Evolutionary conservation across 164 flowering plant species (phyloP).

Genomic region (Magnolia sinica): DNA sequence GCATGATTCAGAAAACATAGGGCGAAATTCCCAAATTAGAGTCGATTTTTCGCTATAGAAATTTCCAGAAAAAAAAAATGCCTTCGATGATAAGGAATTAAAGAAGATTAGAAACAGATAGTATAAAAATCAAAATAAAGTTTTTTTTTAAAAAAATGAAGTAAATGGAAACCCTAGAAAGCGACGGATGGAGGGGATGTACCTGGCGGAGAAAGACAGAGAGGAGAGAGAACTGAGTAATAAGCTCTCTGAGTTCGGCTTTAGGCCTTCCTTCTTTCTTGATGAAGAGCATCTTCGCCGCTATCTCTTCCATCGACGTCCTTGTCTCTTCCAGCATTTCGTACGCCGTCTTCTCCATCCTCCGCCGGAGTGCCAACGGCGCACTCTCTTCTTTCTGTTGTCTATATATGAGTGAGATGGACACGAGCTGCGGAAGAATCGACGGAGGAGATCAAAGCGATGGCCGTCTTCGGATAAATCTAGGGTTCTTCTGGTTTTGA

Average conservation of each 20-base stretch:
- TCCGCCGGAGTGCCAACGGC: background rate
- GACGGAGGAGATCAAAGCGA: no score
- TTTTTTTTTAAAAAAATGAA: background rate
- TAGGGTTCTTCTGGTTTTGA: no score
- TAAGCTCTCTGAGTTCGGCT: constrained; percentile 64
- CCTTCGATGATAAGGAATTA: background rate
- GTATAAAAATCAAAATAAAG: background rate
- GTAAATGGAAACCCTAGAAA: background rate
- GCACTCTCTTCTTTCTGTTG: background rate
- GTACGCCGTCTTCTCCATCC: constrained; percentile 40
- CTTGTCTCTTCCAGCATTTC: constrained; percentile 59
- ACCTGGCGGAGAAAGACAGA: constrained; percentile 92
- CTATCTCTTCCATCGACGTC: constrained; percentile 69
- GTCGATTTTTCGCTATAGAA: background rate
- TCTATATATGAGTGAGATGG: background rate
- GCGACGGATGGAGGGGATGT: background rate
- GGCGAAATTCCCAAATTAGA: no score
- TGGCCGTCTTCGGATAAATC: no score
- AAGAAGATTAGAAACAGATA: background rate
- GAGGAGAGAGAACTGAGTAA: constrained; percentile 78
- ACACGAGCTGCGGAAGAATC: background rate
- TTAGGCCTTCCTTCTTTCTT: constrained; percentile 60
- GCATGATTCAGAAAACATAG: no score
- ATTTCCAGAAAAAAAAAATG: background rate
- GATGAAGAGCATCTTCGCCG: constrained; percentile 64